Percentiles rank a stretch among this genome's conserved stretches.
Evolutionary conservation across 2,329 filamentous ascomycete genomes (phyloP).

Genomic region (Scolecobasidium constrictum): DNA sequence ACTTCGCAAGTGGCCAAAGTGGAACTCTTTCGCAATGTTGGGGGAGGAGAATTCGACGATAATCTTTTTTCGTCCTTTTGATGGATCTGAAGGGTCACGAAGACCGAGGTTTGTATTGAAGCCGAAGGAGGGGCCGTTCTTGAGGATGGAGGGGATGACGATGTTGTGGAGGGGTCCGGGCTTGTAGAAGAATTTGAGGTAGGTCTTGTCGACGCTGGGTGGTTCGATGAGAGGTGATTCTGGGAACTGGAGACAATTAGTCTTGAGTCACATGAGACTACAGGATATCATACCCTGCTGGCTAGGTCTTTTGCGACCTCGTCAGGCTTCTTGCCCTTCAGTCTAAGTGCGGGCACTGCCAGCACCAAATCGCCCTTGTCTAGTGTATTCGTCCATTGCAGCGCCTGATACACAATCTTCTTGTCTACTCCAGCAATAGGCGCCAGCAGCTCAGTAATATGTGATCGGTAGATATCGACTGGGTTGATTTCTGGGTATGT

Average conservation of each 20-base stretch:
- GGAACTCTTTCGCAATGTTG: slow-evolving; percentile 78
- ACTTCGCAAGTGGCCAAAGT: slow-evolving; percentile 62
- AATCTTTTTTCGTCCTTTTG: slow-evolving; percentile 51
- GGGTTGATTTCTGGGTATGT: slow-evolving; percentile 59
- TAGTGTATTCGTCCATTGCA: slow-evolving; percentile 68
- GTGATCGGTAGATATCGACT: slow-evolving; percentile 67
- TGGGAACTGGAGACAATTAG: slow-evolving; percentile 48
- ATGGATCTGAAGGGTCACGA: slow-evolving; percentile 49
- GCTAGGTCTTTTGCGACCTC: slow-evolving; percentile 45
- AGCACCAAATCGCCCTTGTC: slow-evolving; percentile 77
- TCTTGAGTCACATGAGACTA: neutral
- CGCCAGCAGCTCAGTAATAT: slow-evolving; percentile 59
- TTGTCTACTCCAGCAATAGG: slow-evolving; percentile 58
- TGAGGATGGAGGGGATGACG: slow-evolving; percentile 59
- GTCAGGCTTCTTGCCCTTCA: slow-evolving; percentile 54
- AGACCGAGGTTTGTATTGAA: slow-evolving; percentile 49
- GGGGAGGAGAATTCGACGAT: slow-evolving; percentile 78
- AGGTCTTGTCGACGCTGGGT: slow-evolving; percentile 55
- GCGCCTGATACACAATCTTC: slow-evolving; percentile 57
- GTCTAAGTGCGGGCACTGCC: slow-evolving; percentile 65
- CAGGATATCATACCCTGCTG: slow-evolving; percentile 25
- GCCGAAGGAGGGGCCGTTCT: slow-evolving; percentile 51
- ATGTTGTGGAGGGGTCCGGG: slow-evolving; percentile 52
- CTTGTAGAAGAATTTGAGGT: slow-evolving; percentile 74
- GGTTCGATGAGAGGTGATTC: slow-evolving; percentile 63